Percentiles rank a stretch among this genome's conserved stretches.
These are phyloP conservation scores for Aspergillus caelatus DNA, from an alignment of 2,329 filamentous ascomycete species.

Conservation along the genomic window DNA sequence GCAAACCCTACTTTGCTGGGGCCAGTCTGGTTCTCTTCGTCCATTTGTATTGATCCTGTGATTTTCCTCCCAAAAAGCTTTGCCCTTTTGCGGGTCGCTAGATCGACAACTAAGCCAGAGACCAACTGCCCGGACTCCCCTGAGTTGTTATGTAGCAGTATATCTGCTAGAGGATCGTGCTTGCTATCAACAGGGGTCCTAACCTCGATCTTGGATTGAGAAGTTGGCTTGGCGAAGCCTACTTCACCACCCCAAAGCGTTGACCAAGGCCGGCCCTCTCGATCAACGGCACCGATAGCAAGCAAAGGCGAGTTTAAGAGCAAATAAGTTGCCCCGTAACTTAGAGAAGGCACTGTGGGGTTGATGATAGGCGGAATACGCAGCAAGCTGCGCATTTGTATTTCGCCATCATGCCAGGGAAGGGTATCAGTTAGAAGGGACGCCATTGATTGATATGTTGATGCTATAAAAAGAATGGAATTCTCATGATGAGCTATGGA, in stretches of 20 bases:
- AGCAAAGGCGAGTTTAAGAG: constrained; percentile 67
- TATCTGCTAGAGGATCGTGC: constrained; percentile 71
- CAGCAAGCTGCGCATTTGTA: constrained; percentile 65
- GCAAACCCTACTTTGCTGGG: constrained; percentile 29
- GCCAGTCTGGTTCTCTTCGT: constrained; percentile 22
- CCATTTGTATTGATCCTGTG: constrained; percentile 57
- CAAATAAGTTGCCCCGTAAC: constrained; percentile 61
- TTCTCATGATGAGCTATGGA: neutral
- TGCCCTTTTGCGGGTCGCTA: constrained; percentile 69
- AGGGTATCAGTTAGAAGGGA: constrained; percentile 25
- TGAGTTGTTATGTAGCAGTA: constrained; percentile 56
- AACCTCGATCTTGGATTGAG: constrained; percentile 65
- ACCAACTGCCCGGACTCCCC: constrained; percentile 54
- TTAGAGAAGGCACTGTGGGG: constrained; percentile 67
- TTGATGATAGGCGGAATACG: constrained; percentile 69
- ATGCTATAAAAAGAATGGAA: neutral
- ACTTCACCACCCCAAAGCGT: constrained; percentile 75
- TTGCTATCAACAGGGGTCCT: constrained; percentile 61
- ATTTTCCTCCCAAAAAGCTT: constrained; percentile 74
- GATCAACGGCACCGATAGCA: constrained; percentile 73
- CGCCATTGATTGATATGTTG: constrained; percentile 21
- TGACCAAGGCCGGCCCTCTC: constrained; percentile 69
- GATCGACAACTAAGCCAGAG: constrained; percentile 64
- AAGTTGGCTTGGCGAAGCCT: constrained; percentile 68
- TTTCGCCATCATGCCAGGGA: constrained; percentile 68